These are phyloP conservation scores for Pythium aristosporum DNA, from an alignment of 352 stramenopile species.

Conservation along the genomic window DNA sequence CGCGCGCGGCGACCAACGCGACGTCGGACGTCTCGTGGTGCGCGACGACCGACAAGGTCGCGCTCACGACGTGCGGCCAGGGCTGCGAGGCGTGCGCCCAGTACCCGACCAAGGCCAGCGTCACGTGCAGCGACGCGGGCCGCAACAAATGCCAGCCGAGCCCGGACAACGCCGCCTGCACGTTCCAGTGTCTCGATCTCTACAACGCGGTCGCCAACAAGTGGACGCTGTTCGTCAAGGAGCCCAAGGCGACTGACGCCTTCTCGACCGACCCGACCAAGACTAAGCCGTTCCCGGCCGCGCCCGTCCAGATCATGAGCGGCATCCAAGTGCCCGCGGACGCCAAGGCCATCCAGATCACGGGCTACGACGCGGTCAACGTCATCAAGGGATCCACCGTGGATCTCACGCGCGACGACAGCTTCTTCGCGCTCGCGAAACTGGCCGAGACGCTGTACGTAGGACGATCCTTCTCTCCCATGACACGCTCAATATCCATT, in stretches of 20 bases:
- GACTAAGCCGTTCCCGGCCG: constrained; percentile 40
- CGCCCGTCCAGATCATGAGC: constrained; percentile 47
- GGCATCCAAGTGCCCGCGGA: constrained; percentile 41
- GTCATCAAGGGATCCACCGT: constrained; percentile 65
- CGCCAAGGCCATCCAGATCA: constrained; percentile 67
- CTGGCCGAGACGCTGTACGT: constrained; percentile 48
- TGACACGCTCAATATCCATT: not conserved
- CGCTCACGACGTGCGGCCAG: constrained; percentile 53
- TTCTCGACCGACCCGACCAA: constrained; percentile 30
- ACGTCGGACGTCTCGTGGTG: constrained; percentile 33
- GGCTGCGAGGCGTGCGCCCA: constrained; percentile 52
- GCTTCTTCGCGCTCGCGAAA: constrained; percentile 43
- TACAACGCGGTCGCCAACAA: constrained; percentile 48
- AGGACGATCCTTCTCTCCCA: not conserved
- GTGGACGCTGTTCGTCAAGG: constrained; percentile 76
- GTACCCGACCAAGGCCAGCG: constrained; percentile 34
- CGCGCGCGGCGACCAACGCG: not conserved
- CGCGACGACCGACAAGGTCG: constrained; percentile 35
- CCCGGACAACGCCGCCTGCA: constrained; percentile 41
- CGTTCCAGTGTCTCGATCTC: constrained; percentile 64
- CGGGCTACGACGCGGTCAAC: constrained; percentile 51
- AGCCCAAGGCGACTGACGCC: constrained; percentile 40
- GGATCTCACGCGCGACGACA: constrained; percentile 41
- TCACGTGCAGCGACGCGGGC: constrained; percentile 44
- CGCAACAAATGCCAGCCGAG: constrained; percentile 47